A percentile compares a stretch with the other conserved stretches of the same genome.
phyloP scores from a whole-genome alignment of 768 basidiomycete species.

The Chiua virens region DNA sequence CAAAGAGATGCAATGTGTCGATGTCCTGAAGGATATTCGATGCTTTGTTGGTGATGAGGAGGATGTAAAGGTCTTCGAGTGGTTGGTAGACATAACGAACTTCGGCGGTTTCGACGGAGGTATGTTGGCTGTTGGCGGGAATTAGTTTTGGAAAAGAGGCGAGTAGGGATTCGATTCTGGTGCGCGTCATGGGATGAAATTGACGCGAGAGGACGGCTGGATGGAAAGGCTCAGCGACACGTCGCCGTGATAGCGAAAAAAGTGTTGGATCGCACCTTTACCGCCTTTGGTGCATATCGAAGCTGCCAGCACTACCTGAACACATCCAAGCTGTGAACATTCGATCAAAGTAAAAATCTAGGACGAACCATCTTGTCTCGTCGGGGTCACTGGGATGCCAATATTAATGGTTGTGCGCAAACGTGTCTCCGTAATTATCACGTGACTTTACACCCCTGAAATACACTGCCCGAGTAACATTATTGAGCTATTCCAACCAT shows the following conservation, averaged over 20 bases:
- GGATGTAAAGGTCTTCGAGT: constrained; percentile 93
- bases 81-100: constrained; percentile 97
- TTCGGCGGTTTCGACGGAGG: constrained; percentile 93
- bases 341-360: not conserved
- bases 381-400: not conserved
- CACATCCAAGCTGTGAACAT: constrained; percentile 4
- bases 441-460: constrained; percentile 12
- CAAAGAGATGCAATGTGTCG: constrained; percentile 91
- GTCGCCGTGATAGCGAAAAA: not conserved
- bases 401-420: not conserved
- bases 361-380: constrained; percentile 23
- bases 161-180: constrained; percentile 92
- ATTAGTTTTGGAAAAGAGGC: constrained; percentile 98
- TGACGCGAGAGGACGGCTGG: constrained; percentile 94
- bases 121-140: constrained; percentile 91
- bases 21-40: constrained; percentile 99
- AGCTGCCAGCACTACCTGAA: constrained; percentile 87
- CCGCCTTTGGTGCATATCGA: constrained; percentile 95
- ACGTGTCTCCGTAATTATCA: constrained; percentile 16
- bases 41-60: constrained; percentile 97
- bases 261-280: constrained; percentile 64
- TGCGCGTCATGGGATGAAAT: constrained; percentile 89
- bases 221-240: not conserved
- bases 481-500: no score
- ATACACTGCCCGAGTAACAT: not conserved